These are phyloP conservation scores for Lactarius quietus DNA, from an alignment of 768 basidiomycete genomes.

Conservation along the genomic window DNA sequence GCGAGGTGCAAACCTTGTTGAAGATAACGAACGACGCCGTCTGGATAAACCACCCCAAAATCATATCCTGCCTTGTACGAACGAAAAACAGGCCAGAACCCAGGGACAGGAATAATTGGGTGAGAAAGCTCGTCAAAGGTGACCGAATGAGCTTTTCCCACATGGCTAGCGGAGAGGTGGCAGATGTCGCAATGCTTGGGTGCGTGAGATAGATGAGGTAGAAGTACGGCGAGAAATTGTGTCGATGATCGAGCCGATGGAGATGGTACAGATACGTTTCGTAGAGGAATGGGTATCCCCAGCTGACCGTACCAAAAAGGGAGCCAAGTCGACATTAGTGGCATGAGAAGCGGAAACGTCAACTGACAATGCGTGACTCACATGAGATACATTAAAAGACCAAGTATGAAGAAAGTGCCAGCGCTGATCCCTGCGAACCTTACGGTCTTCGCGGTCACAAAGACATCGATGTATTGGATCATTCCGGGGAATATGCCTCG, in stretches of 20 bases:
- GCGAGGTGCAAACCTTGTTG: conserved; percentile 98
- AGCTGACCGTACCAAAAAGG: conserved; percentile 47
- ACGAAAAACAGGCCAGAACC: conserved; percentile 74
- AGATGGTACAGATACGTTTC: conserved; percentile 94
- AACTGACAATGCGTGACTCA: conserved; percentile 37
- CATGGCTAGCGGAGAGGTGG: conserved; percentile 29
- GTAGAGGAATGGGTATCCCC: conserved; percentile 90
- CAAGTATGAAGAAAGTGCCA: conserved; percentile 61
- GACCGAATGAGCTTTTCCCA: conserved; percentile 55
- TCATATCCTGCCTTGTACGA: conserved; percentile 51
- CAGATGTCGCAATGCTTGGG: conserved; percentile 38
- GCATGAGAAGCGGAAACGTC: conserved; percentile 3
- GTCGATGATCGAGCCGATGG: conserved; percentile 89
- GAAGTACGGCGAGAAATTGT: conserved; percentile 98
- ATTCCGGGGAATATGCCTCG: conserved; percentile 7
- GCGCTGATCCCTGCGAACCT: conserved; percentile 70
- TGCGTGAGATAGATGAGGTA: conserved; percentile 91
- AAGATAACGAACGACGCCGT: conserved; percentile 90
- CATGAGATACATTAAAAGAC: conserved; percentile 68
- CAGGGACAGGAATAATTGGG: conserved; percentile 73
- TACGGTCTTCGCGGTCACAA: conserved; percentile 51
- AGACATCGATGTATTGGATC: conserved; percentile 29
- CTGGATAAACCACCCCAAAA: conserved; percentile 89
- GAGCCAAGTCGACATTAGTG: neutral
- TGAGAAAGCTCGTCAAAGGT: conserved; percentile 76